These are phyloP conservation scores for Aspergillus mulundensis DNA, from an alignment of 495 filamentous ascomycete species.

Conservation along the genomic window DNA sequence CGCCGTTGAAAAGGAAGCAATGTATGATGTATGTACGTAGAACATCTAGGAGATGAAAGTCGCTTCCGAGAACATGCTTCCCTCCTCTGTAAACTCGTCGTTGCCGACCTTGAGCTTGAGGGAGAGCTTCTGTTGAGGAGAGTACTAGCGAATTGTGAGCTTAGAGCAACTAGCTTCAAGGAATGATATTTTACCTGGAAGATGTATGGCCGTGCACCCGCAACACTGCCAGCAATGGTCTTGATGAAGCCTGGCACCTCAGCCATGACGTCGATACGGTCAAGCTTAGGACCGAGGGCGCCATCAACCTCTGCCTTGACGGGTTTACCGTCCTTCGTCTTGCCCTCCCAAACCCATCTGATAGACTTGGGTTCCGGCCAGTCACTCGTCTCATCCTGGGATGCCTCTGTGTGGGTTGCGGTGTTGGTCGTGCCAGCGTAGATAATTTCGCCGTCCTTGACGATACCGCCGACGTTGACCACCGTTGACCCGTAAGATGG, in stretches of 20 bases:
- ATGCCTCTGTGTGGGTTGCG: conserved; percentile 62
- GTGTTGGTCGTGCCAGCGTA: conserved; percentile 60
- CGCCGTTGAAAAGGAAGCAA: conserved; percentile 17
- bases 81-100: conserved; percentile 70
- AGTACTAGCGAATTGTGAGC: conserved; percentile 49
- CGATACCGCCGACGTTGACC: conserved; percentile 79
- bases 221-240: conserved; percentile 78
- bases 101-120: conserved; percentile 83
- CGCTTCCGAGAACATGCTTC: conserved; percentile 74
- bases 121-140: conserved; percentile 56
- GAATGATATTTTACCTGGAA: conserved; percentile 65
- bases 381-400: conserved; percentile 69
- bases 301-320: conserved; percentile 67
- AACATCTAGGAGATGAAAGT: conserved; percentile 75
- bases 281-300: conserved; percentile 62
- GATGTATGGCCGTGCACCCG: conserved; percentile 92
- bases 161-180: background rate
- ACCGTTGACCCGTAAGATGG: conserved; percentile 86
- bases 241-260: conserved; percentile 96
- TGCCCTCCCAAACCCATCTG: conserved; percentile 75
- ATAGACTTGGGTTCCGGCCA: conserved; percentile 82
- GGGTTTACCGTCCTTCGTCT: conserved; percentile 68
- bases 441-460: conserved; percentile 75
- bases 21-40: conserved; percentile 39
- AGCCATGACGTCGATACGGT: conserved; percentile 93